Evolutionary conservation across 73 alveolate species (phyloP), one percentile per base, ranked within the genome.

Genomic region (Blepharisma stoltei): DNA sequence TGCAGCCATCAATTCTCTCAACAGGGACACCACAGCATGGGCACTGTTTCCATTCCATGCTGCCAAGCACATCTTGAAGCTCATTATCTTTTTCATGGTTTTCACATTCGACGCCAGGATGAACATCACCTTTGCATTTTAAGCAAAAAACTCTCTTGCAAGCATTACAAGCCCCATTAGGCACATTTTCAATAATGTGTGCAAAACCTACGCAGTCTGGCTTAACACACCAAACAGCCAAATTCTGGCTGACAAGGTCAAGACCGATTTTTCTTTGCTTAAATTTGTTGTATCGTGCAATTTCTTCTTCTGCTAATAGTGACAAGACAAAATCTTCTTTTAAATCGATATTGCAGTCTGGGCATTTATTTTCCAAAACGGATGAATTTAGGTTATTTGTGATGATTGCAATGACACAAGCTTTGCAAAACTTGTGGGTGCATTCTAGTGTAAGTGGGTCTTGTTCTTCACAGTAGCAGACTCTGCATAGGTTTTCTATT

Each of bases 1-100:
- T 77, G 71, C 90, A 83, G 7, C 90, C 90, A 67, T 83, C 83
- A 6, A 67, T n/a, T 50, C 80, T 83, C 67, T 83, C 90, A 23
- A 77, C 81, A n/a, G 83, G 81, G 27, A 83, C 65, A 6, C 86
- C 86, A 67, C 90, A 83, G 41, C 54, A 65, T 27, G 90, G 90
- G 50, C 90, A 83, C 27, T 54, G 47, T 79, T 78, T 83, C 65
- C 79, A 69, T 9, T 46, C 27, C 38, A 14, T 11, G n/a, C 79
- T 46, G 21, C 11, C 11, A 69, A 38, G 25, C 0, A 38, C 14
- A 7, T 69, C 32, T 44, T 69, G 71, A n/a, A 44, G 32, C 11
- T 11, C 27, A 14, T 25, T 25, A 25, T 60, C 73, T 25, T 25
- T 14, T 18, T n/a, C 14, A 43, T 69, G 11, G 11, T 69, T 20